phyloP scores from a whole-genome alignment of 805 yeast genomes.

The Starmerella etchellsii region DNA sequence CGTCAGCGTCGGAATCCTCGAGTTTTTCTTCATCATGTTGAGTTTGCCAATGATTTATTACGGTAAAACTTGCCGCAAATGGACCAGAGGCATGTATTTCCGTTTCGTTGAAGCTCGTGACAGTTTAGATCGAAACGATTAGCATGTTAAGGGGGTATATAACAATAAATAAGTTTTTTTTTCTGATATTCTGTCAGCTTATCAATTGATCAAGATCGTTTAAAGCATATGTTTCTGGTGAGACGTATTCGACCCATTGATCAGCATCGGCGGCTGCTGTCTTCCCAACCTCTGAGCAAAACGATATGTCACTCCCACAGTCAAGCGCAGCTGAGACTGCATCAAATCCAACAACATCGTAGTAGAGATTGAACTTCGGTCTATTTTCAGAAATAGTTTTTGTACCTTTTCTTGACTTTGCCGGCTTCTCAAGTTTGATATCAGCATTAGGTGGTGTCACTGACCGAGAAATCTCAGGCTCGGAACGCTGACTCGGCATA shows the following conservation, averaged over 20 bases:
- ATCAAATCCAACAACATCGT: slow-evolving; percentile 19
- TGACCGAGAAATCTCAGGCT: neutral
- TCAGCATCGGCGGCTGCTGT: slow-evolving; percentile 10
- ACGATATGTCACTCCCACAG: neutral
- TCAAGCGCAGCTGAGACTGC: slow-evolving; percentile 14
- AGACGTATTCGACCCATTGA: slow-evolving; percentile 10
- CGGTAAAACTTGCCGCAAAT: slow-evolving; percentile 30
- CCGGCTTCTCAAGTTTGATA: neutral
- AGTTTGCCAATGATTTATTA: slow-evolving; percentile 32
- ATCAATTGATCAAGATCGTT: slow-evolving; percentile 24
- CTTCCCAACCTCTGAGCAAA: slow-evolving; percentile 3
- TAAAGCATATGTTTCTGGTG: slow-evolving; percentile 22
- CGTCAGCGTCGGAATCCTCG: slow-evolving; percentile 39
- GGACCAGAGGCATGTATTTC: slow-evolving; percentile 22
- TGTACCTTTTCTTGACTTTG: no score
- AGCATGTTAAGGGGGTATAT: neutral
- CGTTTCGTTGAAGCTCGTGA: slow-evolving; percentile 23
- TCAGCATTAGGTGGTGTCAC: neutral
- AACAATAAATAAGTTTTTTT: no score
- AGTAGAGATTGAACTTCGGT: slow-evolving; percentile 21
- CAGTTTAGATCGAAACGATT: slow-evolving; percentile 6
- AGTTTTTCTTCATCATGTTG: slow-evolving; percentile 32
- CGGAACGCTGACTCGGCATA: neutral
- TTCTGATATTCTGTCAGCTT: no score
- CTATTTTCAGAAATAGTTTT: neutral